phyloP scores from a whole-genome alignment of 306 rosid species.

The Styphnolobium japonicum region DNA sequence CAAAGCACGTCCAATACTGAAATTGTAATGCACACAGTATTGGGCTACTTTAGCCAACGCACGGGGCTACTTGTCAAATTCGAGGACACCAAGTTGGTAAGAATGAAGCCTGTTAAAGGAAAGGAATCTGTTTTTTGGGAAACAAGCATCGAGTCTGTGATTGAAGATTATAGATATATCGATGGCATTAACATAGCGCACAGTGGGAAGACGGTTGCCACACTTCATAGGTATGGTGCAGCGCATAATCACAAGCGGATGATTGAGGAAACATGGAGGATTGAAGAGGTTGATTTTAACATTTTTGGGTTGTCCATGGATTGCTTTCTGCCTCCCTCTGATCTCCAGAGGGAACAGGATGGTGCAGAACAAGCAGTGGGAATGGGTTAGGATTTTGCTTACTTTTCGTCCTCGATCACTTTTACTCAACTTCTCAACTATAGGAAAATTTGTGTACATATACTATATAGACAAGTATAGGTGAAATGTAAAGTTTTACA shows the following conservation, averaged over 20 bases:
- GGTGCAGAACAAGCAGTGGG: constrained; percentile 35
- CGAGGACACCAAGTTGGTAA: constrained; percentile 77
- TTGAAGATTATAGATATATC: constrained; percentile 59
- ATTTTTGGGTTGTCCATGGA: constrained; percentile 75
- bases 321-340: constrained; percentile 80
- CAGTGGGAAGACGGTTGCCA: constrained; percentile 58
- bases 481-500: background rate
- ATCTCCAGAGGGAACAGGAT: constrained; percentile 53
- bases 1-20: constrained; percentile 70
- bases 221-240: constrained; percentile 66
- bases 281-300: constrained; percentile 88
- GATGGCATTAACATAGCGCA: constrained; percentile 87
- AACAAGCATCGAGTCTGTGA: constrained; percentile 60
- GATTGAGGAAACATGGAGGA: constrained; percentile 82
- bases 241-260: constrained; percentile 57
- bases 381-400: constrained; percentile 23
- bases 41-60: constrained; percentile 87
- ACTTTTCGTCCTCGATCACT: background rate
- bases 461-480: constrained; percentile 28
- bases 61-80: constrained; percentile 80
- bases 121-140: constrained; percentile 76
- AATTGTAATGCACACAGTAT: constrained; percentile 59
- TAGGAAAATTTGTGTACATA: constrained; percentile 34
- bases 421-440: background rate
- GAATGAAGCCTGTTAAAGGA: constrained; percentile 52